phyloP scores from a whole-genome alignment of 176 grass and related monocot species.

The Alopecurus myosuroides region DNA sequence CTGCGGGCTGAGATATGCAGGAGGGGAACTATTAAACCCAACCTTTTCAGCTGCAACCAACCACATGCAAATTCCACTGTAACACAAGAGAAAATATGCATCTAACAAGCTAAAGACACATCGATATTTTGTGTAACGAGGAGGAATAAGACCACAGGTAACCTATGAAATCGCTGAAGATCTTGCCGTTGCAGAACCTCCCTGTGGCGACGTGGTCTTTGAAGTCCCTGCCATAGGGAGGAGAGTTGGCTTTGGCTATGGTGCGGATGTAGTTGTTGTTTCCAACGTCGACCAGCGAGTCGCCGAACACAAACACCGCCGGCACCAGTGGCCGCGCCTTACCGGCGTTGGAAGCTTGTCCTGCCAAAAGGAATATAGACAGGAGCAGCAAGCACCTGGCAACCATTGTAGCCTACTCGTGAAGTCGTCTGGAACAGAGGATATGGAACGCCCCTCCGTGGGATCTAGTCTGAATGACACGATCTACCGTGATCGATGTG shows the following conservation, averaged over 20 bases:
- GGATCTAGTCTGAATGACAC: too few species aligned
- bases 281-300: conserved; percentile 77
- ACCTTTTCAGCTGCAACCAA: conserved; percentile 59
- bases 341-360: too few species aligned
- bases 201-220: conserved; percentile 57
- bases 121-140: too few species aligned
- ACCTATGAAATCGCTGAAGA: conserved; percentile 83
- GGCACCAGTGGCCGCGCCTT: conserved; percentile 58
- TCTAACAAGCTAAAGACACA: too few species aligned
- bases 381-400: not conserved
- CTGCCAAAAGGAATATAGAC: not conserved
- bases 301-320: conserved; percentile 56
- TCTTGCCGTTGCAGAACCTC: conserved; percentile 87
- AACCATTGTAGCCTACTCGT: not conserved
- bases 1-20: conserved; percentile 76
- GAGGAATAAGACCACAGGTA: not conserved
- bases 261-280: conserved; percentile 89
- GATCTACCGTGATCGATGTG: too few species aligned
- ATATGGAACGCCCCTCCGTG: too few species aligned
- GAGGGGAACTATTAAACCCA: conserved; percentile 57
- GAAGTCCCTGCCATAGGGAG: conserved; percentile 87
- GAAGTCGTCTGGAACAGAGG: not conserved
- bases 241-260: conserved; percentile 61
- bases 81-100: too few species aligned
- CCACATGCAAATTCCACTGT: not conserved